A percentile compares a stretch with the other conserved stretches of the same genome.
Conservation (phyloP, 1,284 basidiomycete genomes). For the Irpex rosettiformis region DNA sequence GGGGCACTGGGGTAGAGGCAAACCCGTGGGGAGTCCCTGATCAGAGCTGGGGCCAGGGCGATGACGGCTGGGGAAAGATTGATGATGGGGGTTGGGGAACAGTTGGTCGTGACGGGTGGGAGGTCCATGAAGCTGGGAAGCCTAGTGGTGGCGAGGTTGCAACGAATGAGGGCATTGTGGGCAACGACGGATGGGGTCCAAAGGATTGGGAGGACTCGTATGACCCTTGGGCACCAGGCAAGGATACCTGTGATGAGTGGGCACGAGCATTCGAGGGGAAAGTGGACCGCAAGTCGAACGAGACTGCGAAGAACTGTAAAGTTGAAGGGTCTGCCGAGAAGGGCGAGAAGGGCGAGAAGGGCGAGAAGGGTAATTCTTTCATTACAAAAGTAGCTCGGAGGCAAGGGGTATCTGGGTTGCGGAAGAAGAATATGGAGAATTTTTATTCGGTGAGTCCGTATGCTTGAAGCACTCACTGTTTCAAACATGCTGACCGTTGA, state of each 20-base stretch:
- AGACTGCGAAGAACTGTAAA: not conserved
- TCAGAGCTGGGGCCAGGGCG: constrained; percentile 2
- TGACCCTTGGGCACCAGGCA: not conserved
- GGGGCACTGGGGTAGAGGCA: not conserved
- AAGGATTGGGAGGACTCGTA: not conserved
- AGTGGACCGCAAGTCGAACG: not conserved
- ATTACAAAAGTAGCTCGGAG: not conserved
- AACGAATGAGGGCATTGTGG: not conserved
- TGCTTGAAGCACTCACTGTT: too few relatives aligned
- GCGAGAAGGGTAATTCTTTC: not conserved
- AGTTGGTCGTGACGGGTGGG: not conserved
- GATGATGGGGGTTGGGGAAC: not conserved
- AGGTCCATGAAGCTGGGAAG: not conserved
- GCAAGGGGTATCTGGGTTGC: not conserved
- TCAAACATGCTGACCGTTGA: not conserved
- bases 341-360: not conserved
- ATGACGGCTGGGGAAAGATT: not conserved
- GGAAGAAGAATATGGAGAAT: not conserved
- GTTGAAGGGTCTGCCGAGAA: not conserved
- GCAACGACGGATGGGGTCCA: not conserved
- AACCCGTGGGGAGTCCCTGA: not conserved
- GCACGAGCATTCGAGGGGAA: not conserved
- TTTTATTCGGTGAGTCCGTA: not conserved
- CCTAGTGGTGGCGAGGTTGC: not conserved
- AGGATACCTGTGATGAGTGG: not conserved